Conservation (phyloP, 495 filamentous ascomycete species). For the Xylaria longipes region DNA sequence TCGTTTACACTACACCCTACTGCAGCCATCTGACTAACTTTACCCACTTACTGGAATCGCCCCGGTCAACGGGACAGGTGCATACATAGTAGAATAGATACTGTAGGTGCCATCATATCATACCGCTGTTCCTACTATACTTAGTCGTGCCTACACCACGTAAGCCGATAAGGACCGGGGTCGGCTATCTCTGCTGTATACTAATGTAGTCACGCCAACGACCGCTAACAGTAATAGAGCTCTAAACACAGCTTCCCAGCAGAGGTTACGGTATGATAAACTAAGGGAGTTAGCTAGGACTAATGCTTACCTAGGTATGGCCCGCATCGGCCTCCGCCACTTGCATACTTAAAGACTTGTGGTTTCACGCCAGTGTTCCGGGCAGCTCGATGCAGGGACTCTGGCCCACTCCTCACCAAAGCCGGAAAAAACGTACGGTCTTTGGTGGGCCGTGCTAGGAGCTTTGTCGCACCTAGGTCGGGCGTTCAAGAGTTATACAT, state of each 20-base stretch:
- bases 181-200: background rate
- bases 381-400: slow-evolving; percentile 12
- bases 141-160: slow-evolving; percentile 1
- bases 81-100: background rate
- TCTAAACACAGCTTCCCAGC: background rate
- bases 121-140: background rate
- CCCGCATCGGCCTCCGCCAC: background rate
- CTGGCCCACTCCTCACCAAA: background rate
- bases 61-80: slow-evolving; percentile 10
- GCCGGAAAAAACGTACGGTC: slow-evolving; percentile 5
- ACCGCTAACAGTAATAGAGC: background rate
- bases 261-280: slow-evolving; percentile 1
- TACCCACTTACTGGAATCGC: slow-evolving; percentile 16
- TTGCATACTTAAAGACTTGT: background rate
- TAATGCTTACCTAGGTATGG: background rate
- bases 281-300: background rate
- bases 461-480: background rate
- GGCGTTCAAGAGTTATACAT: background rate
- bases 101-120: background rate
- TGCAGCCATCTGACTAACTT: slow-evolving; percentile 21
- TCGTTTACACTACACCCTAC: slow-evolving; percentile 2
- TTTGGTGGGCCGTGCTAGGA: background rate
- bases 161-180: background rate
- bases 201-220: background rate
- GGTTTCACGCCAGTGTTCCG: background rate